Percentiles rank a stretch among this genome's conserved stretches.
Conservation (phyloP, 768 basidiomycete species). For the Phlebiopsis gigantea region DNA sequence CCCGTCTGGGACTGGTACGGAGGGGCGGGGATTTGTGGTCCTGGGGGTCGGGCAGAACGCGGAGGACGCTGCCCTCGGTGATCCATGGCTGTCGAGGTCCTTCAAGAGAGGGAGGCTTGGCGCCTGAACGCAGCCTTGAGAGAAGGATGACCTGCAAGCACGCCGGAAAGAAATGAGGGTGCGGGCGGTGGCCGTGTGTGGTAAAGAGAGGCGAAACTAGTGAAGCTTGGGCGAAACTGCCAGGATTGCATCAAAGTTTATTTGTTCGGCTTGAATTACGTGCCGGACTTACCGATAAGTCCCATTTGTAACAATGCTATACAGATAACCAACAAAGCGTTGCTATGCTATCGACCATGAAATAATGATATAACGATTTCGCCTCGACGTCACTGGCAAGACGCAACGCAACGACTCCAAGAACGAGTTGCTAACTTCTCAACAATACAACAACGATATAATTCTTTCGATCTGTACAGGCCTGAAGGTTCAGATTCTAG, state of each 20-base stretch:
- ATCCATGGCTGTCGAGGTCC: conserved; percentile 24
- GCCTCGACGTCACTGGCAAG: background rate
- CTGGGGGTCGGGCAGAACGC: conserved; percentile 28
- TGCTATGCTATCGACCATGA: background rate
- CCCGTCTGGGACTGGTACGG: conserved; percentile 22
- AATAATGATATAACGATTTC: background rate
- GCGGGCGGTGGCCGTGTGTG: conserved; percentile 6
- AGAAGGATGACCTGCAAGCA: background rate
- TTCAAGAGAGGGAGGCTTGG: conserved; percentile 16
- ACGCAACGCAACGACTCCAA: background rate
- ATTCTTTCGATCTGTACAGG: too few species aligned
- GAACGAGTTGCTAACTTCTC: too few species aligned
- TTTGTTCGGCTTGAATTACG: background rate
- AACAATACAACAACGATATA: too few species aligned
- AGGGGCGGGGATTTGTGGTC: conserved; percentile 18
- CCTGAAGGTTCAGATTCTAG: too few species aligned
- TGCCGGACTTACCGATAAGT: background rate
- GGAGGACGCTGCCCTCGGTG: conserved; percentile 31
- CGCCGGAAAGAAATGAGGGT: conserved; percentile 3
- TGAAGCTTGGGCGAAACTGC: background rate
- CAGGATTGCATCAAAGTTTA: background rate
- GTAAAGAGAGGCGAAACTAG: conserved; percentile 1
- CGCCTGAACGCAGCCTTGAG: conserved; percentile 20
- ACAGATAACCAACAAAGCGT: background rate
- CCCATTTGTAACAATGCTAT: background rate